phyloP scores from a whole-genome alignment of 176 grass and related monocot genomes.

The Hyparrhenia diplandra region DNA sequence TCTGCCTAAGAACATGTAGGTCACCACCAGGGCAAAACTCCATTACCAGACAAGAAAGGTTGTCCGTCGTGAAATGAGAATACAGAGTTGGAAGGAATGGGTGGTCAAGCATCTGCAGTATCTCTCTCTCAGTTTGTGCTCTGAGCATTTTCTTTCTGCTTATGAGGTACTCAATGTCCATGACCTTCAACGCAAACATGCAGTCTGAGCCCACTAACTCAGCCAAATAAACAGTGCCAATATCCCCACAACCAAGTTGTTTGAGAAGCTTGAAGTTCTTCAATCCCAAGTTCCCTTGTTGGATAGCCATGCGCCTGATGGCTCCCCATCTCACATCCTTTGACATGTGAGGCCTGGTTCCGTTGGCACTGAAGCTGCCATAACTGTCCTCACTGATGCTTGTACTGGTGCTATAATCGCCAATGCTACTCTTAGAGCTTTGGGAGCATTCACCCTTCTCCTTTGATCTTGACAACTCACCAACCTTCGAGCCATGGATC shows the following conservation, averaged over 20 bases:
- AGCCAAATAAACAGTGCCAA: constrained; percentile 96
- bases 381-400: constrained; percentile 94
- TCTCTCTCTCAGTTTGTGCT: constrained; percentile 94
- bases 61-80: constrained; percentile 91
- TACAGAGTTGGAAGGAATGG: constrained; percentile 96
- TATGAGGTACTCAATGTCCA: constrained; percentile 91
- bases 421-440: constrained; percentile 95
- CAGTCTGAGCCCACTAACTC: constrained; percentile 78
- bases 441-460: constrained; percentile 96
- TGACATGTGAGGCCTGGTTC: constrained; percentile 94
- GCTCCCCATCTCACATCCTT: constrained; percentile 91
- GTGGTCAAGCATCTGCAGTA: constrained; percentile 96
- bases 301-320: constrained; percentile 52
- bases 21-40: constrained; percentile 94
- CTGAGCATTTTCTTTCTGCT: constrained; percentile 95
- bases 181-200: constrained; percentile 94
- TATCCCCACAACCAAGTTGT: constrained; percentile 91
- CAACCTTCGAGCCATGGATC: constrained; percentile 29
- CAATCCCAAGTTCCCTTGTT: constrained; percentile 79
- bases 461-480: constrained; percentile 55
- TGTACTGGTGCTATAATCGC: constrained; percentile 92
- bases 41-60: constrained; percentile 94
- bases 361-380: constrained; percentile 60
- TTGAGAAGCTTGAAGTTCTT: constrained; percentile 95
- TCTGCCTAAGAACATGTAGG: constrained; percentile 89